Conservation (phyloP, 2,329 filamentous ascomycete genomes). For the Alternaria arborescens region DNA sequence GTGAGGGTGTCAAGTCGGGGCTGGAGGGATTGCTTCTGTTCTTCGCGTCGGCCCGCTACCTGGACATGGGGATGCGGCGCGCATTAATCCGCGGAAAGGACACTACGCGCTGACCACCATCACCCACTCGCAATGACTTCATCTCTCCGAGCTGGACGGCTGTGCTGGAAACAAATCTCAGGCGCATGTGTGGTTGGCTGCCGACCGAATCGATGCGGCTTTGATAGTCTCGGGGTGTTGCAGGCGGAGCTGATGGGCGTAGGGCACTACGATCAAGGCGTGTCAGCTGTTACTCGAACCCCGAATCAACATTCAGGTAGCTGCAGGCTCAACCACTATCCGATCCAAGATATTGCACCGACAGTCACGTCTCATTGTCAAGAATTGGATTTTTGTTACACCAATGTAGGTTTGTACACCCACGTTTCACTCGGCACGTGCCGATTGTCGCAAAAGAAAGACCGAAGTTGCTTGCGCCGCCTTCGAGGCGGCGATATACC, state of each 20-base stretch:
- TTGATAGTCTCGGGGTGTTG: not conserved
- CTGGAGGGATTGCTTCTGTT: not conserved
- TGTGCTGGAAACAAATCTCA: not conserved
- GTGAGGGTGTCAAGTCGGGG: not conserved
- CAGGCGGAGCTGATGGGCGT: not conserved
- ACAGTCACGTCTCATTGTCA: not conserved
- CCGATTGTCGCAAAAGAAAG: not conserved
- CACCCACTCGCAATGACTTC: not conserved
- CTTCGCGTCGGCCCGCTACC: not conserved
- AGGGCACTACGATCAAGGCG: not conserved
- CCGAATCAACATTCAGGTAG: not conserved
- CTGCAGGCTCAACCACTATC: not conserved
- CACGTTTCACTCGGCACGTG: slow-evolving; percentile 3
- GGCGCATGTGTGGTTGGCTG: not conserved
- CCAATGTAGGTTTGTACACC: not conserved
- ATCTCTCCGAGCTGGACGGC: not conserved
- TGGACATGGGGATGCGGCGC: not conserved
- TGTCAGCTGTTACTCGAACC: not conserved
- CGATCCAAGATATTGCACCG: not conserved
- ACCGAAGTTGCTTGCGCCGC: not conserved
- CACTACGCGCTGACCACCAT: not conserved
- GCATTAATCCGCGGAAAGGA: not conserved
- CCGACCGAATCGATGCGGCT: not conserved
- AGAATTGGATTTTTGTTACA: not conserved
- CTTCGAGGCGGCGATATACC: not conserved